Evolutionary conservation across 1,139 yeast genomes (phyloP), one percentile per base, ranked within the genome.

Genomic region (Kodamaea alishanica): DNA sequence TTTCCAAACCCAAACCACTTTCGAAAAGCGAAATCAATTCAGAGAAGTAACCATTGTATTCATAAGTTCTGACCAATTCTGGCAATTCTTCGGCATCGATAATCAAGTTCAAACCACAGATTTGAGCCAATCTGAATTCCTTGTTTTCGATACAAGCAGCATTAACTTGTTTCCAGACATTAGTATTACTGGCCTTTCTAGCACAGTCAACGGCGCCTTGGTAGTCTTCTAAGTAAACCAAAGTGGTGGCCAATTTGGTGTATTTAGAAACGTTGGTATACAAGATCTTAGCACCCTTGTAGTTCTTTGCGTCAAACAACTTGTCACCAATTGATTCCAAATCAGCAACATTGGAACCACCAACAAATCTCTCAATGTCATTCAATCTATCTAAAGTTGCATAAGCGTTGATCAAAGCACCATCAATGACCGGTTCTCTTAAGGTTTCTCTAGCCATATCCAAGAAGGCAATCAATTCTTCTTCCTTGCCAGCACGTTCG

Each of bases 181-280:
- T 78, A 47, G 84, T 81, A 65, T 90, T 90, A 33, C 96, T 86
- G 4, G 98, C 98, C 69, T 92, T 94, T 73, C 98, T 85, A 12
- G 98, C 99, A 65, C 97, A 89, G 58, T 92, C 98, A 48, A 92
- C 98, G 36, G 99, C 98, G 41, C 88, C 82, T 69, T 92, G 97
- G 65, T 89, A 89, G 61, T 92, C 97, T 44, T 80, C 81, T 58
- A 92, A 72, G 70, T 84, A 88, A 15, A 92, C 99, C 58, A 90
- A 78, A 28, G 97, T 92, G 11, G 97, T 86, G 8, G 98, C 97
- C 54, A 92, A 77, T 65, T 89, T 92, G 36, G 97, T 86, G 75
- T 95, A 90, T 68, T 90, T 92, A 37, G 96, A 88, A 45, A 92
- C 84, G 48, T 82, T 84, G 15, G 92, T 73, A 65, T 79, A 92